A percentile compares a stretch with the other conserved stretches of the same genome.
phyloP scores from a whole-genome alignment of 1,139 yeast species.

The Debaryomycetaceae sp. region DNA sequence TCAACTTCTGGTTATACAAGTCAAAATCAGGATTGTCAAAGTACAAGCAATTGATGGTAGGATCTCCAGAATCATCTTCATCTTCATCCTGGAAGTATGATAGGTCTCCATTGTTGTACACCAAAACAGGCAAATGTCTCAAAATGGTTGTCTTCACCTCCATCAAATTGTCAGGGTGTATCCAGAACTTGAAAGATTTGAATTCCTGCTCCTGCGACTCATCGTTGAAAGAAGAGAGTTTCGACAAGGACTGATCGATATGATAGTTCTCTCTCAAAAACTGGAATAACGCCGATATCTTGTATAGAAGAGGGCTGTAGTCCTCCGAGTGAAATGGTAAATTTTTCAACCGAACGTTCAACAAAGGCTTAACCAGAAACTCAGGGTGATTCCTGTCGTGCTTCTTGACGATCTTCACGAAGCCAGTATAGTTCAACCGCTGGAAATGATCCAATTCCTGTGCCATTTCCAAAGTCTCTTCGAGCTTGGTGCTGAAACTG shows the following conservation, averaged over 20 bases:
- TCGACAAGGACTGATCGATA: constrained; percentile 38
- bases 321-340: constrained; percentile 94
- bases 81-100: constrained; percentile 35
- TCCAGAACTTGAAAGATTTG: constrained; percentile 89
- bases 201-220: constrained; percentile 52
- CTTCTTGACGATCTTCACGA: constrained; percentile 89
- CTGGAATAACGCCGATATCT: constrained; percentile 77
- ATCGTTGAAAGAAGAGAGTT: constrained; percentile 46
- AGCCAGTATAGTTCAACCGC: constrained; percentile 90
- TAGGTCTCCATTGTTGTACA: constrained; percentile 53
- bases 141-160: constrained; percentile 92
- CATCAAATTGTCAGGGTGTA: constrained; percentile 94
- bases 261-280: constrained; percentile 68
- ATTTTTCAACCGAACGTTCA: constrained; percentile 81
- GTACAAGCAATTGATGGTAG: constrained; percentile 80
- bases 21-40: constrained; percentile 84
- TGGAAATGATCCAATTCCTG: constrained; percentile 88
- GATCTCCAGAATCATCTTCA: constrained; percentile 50
- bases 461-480: constrained; percentile 68
- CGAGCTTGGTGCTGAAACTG: constrained; percentile 62
- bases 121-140: constrained; percentile 88
- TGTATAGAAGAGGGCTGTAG: constrained; percentile 84
- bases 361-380: constrained; percentile 82
- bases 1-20: constrained; percentile 78
- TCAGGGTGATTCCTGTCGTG: constrained; percentile 87